phyloP scores from a whole-genome alignment of 225 moss, liverwort and hornwort species.

The Sphagnum contortum region DNA sequence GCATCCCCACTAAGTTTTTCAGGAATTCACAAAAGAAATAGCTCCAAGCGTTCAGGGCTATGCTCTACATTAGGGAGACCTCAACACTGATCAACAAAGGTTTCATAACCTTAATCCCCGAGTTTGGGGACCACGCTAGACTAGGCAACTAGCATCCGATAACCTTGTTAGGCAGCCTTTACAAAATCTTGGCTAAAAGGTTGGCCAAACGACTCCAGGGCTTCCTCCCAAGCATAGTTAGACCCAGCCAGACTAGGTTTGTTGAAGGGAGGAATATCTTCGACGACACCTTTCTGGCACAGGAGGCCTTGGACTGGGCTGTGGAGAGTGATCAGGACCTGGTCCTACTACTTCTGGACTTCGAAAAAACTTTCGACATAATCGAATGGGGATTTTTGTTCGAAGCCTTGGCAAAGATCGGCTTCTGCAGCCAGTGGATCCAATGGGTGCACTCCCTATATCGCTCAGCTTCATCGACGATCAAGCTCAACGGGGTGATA shows the following conservation, averaged over 20 bases:
- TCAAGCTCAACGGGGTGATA: too few species aligned
- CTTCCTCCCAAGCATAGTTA: too few species aligned
- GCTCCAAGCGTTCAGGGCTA: neutral
- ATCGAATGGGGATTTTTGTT: too few species aligned
- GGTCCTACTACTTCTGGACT: neutral
- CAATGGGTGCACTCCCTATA: too few species aligned
- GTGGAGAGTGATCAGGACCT: neutral
- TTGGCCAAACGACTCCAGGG: neutral
- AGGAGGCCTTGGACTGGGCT: neutral
- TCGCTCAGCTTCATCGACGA: neutral
- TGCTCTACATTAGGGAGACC: neutral
- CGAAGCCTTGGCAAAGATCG: neutral
- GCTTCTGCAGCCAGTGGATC: neutral
- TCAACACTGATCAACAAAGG: neutral
- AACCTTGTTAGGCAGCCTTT: neutral
- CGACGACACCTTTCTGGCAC: neutral
- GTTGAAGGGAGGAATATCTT: too few species aligned
- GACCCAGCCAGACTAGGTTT: too few species aligned
- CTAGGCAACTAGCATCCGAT: neutral
- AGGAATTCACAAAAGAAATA: neutral
- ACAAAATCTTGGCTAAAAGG: conserved; percentile 6
- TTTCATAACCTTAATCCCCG: conserved; percentile 1
- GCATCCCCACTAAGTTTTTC: too few species aligned
- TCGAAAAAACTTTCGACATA: too few species aligned
- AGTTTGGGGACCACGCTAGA: neutral